phyloP scores from a whole-genome alignment of 1,139 yeast genomes.

The Citeromyces hawaiiensis region DNA sequence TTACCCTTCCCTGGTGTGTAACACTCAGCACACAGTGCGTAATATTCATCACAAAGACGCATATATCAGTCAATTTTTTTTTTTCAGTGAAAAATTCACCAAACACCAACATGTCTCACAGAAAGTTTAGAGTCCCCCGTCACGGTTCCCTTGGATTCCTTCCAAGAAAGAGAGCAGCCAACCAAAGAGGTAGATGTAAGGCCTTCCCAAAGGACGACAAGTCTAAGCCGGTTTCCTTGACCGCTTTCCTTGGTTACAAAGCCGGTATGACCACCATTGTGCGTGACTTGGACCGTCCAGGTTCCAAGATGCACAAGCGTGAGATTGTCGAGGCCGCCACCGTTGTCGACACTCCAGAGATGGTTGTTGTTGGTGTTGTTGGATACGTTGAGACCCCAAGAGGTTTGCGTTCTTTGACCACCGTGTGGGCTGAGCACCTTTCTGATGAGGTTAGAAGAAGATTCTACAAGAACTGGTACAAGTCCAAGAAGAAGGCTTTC shows the following conservation, averaged over 20 bases:
- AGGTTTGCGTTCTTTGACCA: constrained; percentile 98
- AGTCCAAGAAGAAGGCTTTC: constrained; percentile 99
- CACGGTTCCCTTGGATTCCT: constrained; percentile 99
- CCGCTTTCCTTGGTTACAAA: constrained; percentile 99
- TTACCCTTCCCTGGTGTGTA: too few species aligned
- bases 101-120: constrained; percentile 80
- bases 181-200: constrained; percentile 98
- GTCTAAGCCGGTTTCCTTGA: constrained; percentile 96
- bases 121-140: constrained; percentile 99
- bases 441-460: constrained; percentile 99
- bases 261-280: constrained; percentile 99
- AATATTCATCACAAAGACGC: too few species aligned
- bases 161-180: constrained; percentile 99
- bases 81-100: constrained; percentile 6
- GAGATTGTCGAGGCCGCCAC: constrained; percentile 99
- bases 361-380: constrained; percentile 98
- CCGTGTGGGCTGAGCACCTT: constrained; percentile 99
- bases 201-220: constrained; percentile 98
- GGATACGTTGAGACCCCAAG: constrained; percentile 99
- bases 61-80: too few species aligned
- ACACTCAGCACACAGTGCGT: too few species aligned
- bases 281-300: constrained; percentile 99
- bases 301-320: constrained; percentile 99
- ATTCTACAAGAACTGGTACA: constrained; percentile 99
- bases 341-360: constrained; percentile 98